Evolutionary conservation across 106 monocot genomes (phyloP).

Genomic region (Dendrobium huoshanense): DNA sequence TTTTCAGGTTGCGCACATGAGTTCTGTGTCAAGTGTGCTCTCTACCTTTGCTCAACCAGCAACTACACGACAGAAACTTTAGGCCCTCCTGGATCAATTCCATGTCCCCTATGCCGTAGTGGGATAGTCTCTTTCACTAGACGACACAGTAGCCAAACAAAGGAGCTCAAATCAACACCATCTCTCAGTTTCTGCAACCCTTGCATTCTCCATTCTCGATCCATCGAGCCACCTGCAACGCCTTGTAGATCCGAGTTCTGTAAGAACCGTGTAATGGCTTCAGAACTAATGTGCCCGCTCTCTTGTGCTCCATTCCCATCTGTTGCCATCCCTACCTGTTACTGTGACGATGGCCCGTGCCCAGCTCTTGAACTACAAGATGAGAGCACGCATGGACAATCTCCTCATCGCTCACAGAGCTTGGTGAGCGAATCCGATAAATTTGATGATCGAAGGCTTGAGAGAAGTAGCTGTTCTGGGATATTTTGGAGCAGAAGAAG

Average conservation of each 20-base stretch:
- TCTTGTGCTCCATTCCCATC: constrained; percentile 82
- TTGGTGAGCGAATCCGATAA: constrained; percentile 26
- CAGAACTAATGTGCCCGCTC: constrained; percentile 59
- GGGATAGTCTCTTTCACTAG: constrained; percentile 72
- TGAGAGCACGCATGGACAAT: neutral
- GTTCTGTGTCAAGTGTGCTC: constrained; percentile 78
- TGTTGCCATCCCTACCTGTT: constrained; percentile 32
- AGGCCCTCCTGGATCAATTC: constrained; percentile 66
- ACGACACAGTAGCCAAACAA: constrained; percentile 26
- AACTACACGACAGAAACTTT: constrained; percentile 36
- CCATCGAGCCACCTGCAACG: constrained; percentile 7
- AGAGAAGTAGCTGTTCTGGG: constrained; percentile 62
- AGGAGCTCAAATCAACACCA: constrained; percentile 42
- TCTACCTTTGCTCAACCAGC: constrained; percentile 80
- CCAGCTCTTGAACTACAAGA: constrained; percentile 14
- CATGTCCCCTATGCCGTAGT: constrained; percentile 83
- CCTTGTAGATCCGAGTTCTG: constrained; percentile 29
- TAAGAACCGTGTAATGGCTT: constrained; percentile 34
- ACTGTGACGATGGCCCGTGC: constrained; percentile 40
- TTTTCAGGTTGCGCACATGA: constrained; percentile 78
- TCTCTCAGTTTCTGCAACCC: constrained; percentile 69
- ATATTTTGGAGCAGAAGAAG: constrained; percentile 81
- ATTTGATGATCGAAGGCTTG: constrained; percentile 38
- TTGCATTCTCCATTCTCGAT: constrained; percentile 49
- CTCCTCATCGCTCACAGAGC: constrained; percentile 28